These are phyloP conservation scores for Acacia crassicarpa DNA, from an alignment of 306 rosid genomes.

Conservation along the genomic window DNA sequence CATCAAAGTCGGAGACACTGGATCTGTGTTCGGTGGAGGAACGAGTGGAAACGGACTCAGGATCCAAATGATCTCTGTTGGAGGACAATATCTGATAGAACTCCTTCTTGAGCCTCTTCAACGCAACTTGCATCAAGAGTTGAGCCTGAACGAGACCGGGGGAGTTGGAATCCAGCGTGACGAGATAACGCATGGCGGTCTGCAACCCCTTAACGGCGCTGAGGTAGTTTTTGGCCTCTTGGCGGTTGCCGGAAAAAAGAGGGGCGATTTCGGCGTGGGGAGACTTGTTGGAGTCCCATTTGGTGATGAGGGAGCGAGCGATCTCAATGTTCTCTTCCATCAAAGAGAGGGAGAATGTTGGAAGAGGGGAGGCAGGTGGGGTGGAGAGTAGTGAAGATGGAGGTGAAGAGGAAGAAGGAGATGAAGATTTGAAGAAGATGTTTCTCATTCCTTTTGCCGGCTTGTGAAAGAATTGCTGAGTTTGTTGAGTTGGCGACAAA, in stretches of 20 bases:
- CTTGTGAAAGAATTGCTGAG: no score
- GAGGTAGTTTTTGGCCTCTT: conserved; percentile 66
- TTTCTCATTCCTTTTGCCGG: conserved; percentile 30
- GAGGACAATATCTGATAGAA: conserved; percentile 51
- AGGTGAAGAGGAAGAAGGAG: conserved; percentile 23
- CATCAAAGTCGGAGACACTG: conserved; percentile 59
- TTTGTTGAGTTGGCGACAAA: no score
- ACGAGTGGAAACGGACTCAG: conserved; percentile 48
- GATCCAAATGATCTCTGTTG: conserved; percentile 45
- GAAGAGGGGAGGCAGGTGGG: conserved; percentile 33
- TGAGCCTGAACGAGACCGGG: conserved; percentile 52
- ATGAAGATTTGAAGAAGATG: conserved; percentile 40
- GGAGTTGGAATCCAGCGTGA: conserved; percentile 41
- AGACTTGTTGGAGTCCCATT: conserved; percentile 51
- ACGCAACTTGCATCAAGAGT: conserved; percentile 64
- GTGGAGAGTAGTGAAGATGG: conserved; percentile 25
- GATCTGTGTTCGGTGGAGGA: conserved; percentile 39
- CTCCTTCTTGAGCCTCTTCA: conserved; percentile 69
- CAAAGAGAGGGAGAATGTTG: conserved; percentile 45
- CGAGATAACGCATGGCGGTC: conserved; percentile 60
- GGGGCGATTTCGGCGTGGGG: conserved; percentile 16
- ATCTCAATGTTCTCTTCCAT: conserved; percentile 62
- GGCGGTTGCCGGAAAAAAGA: conserved; percentile 55
- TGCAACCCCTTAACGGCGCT: conserved; percentile 58
- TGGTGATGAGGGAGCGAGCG: conserved; percentile 52